These are phyloP conservation scores for Dendrobium chrysotoxum DNA, from an alignment of 106 monocot genomes.

Conservation along the genomic window DNA sequence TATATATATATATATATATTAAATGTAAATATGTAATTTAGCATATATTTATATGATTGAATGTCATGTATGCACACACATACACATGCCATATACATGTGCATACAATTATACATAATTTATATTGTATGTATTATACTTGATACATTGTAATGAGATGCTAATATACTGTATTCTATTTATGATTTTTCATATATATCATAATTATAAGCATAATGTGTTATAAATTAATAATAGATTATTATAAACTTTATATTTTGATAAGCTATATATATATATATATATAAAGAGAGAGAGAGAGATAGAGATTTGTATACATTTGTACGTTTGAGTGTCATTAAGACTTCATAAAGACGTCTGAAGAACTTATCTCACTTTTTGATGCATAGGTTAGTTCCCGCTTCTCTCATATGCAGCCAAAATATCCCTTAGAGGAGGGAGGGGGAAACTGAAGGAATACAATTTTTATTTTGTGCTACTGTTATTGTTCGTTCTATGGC, in stretches of 20 bases:
- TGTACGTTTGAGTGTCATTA: too few species aligned
- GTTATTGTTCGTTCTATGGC: background rate
- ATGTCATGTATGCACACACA: background rate
- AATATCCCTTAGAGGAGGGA: background rate
- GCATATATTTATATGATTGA: background rate
- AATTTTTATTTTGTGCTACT: background rate
- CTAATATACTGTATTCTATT: background rate
- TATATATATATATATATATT: too few species aligned
- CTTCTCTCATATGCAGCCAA: background rate
- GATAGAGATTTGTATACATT: background rate
- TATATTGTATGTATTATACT: background rate
- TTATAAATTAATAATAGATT: background rate
- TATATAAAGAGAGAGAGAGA: too few species aligned
- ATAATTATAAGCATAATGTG: background rate
- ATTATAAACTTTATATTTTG: background rate
- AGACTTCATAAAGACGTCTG: too few species aligned
- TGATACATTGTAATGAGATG: background rate
- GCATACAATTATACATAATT: background rate
- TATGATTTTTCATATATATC: background rate
- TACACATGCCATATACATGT: background rate
- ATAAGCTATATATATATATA: too few species aligned
- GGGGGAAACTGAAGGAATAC: background rate
- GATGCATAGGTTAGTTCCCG: background rate
- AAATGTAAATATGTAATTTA: background rate
- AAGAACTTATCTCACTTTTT: background rate